These are phyloP conservation scores for Ligustrum vulgare DNA, from an alignment of 257 asterid genomes.

Conservation along the genomic window DNA sequence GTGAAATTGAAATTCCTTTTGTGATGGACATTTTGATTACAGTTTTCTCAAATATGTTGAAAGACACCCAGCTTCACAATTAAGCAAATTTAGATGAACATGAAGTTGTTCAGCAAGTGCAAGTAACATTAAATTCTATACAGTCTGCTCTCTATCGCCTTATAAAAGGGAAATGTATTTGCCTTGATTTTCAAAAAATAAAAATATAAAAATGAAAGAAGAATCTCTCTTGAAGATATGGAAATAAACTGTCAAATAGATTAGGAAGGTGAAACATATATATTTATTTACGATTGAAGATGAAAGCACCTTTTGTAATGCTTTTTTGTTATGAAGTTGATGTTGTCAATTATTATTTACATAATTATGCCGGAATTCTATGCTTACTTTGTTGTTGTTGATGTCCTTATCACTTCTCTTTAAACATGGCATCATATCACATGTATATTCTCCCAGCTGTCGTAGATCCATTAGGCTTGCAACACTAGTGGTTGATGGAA, in stretches of 20 bases:
- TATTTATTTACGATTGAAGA: constrained; percentile 11
- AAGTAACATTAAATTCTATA: constrained; percentile 46
- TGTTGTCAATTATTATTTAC: constrained; percentile 24
- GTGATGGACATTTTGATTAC: constrained; percentile 32
- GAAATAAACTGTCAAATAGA: not conserved
- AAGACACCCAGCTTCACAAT: constrained; percentile 94
- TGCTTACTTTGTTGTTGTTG: constrained; percentile 89
- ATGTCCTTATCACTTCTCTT: constrained; percentile 74
- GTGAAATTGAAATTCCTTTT: constrained; percentile 23
- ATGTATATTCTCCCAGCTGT: constrained; percentile 91
- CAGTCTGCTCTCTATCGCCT: constrained; percentile 1
- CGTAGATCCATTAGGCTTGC: constrained; percentile 83
- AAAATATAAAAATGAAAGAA: not conserved
- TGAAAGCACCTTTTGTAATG: constrained; percentile 14
- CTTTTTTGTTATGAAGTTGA: constrained; percentile 11
- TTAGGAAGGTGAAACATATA: constrained; percentile 8
- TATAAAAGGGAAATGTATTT: constrained; percentile 5
- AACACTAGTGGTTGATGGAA: constrained; percentile 79
- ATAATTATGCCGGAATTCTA: constrained; percentile 71
- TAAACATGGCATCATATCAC: constrained; percentile 71
- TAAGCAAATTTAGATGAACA: constrained; percentile 93
- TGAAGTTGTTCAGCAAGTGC: constrained; percentile 94
- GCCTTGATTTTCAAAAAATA: not conserved
- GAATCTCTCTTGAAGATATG: not conserved
- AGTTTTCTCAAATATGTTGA: constrained; percentile 95